These are phyloP conservation scores for Yamadazyma trypodendri DNA, from an alignment of 1,139 yeast genomes.

Conservation along the genomic window DNA sequence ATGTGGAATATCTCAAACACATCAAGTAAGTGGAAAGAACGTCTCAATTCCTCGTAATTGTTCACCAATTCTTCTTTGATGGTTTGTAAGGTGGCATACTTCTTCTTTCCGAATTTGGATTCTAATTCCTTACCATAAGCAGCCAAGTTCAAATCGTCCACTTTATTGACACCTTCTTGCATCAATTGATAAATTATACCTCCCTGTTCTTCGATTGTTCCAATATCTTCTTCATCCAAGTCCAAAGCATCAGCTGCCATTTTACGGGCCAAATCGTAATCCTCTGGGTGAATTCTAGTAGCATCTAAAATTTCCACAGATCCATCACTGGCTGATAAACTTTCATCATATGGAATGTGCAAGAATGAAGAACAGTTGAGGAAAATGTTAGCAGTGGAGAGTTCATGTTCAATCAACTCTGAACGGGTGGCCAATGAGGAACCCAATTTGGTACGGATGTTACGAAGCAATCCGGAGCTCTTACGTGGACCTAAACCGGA, in stretches of 20 bases:
- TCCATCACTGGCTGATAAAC: conserved; percentile 48
- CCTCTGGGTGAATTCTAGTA: conserved; percentile 97
- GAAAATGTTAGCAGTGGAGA: conserved; percentile 77
- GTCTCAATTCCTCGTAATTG: conserved; percentile 83
- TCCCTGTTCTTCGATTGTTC: conserved; percentile 71
- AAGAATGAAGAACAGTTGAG: conserved; percentile 91
- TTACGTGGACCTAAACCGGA: conserved; percentile 96
- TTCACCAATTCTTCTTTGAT: conserved; percentile 86
- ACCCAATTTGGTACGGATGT: conserved; percentile 69
- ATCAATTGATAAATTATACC: conserved; percentile 82
- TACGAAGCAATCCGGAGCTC: conserved; percentile 82
- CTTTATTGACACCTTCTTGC: conserved; percentile 80
- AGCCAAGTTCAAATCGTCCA: conserved; percentile 84
- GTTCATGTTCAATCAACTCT: conserved; percentile 77
- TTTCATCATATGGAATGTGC: conserved; percentile 71
- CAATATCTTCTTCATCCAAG: conserved; percentile 90
- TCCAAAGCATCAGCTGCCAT: conserved; percentile 99
- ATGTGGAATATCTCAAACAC: conserved; percentile 78
- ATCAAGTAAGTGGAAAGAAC: conserved; percentile 65
- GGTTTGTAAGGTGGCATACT: conserved; percentile 80
- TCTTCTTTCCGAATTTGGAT: conserved; percentile 68
- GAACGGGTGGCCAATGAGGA: conserved; percentile 67
- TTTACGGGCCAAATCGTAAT: conserved; percentile 89
- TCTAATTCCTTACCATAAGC: conserved; percentile 94
- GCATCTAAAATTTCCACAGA: conserved; percentile 83